A percentile compares a stretch with the other conserved stretches of the same genome.
Evolutionary conservation across 495 filamentous ascomycete genomes (phyloP).

Genomic region (Glutinoglossum americanum): DNA sequence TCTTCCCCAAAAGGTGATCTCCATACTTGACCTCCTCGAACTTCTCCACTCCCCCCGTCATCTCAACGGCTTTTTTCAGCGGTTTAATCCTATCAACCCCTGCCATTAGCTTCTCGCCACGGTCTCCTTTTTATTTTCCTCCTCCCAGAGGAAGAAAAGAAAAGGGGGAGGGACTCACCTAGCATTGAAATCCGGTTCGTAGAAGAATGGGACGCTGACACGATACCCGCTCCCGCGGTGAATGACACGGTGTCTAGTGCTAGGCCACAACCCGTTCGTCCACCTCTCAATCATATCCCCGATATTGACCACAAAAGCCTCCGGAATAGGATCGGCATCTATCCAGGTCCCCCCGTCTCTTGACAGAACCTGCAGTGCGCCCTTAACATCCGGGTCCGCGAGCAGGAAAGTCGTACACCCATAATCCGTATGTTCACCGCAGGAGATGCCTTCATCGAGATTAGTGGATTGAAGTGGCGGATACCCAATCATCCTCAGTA

Average conservation of each 20-base stretch:
- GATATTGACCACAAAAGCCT: constrained; percentile 21
- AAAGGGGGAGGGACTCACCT: neutral
- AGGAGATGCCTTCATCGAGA: neutral
- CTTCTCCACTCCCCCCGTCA: neutral
- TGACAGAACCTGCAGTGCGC: constrained; percentile 15
- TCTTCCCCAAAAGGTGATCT: constrained; percentile 7
- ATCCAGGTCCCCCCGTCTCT: constrained; percentile 14
- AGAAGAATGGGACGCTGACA: constrained; percentile 23
- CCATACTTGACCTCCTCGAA: constrained; percentile 6
- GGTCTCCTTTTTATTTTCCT: neutral
- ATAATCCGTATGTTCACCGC: constrained; percentile 15
- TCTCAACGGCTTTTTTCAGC: neutral
- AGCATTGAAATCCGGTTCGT: constrained; percentile 20
- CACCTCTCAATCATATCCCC: constrained; percentile 23
- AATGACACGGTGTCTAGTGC: constrained; percentile 19
- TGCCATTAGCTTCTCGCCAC: neutral
- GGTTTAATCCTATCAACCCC: neutral
- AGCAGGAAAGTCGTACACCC: constrained; percentile 21
- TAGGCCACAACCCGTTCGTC: constrained; percentile 22
- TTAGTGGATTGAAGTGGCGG: constrained; percentile 1
- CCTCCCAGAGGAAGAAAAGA: neutral
- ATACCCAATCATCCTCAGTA: constrained; percentile 9
- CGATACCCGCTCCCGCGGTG: constrained; percentile 16
- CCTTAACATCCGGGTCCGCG: constrained; percentile 13
- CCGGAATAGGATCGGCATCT: constrained; percentile 17